Percentiles rank a stretch among this genome's conserved stretches.
Evolutionary conservation across 345 rosid species (phyloP).

Genomic region (Gossypium ekmanianum): DNA sequence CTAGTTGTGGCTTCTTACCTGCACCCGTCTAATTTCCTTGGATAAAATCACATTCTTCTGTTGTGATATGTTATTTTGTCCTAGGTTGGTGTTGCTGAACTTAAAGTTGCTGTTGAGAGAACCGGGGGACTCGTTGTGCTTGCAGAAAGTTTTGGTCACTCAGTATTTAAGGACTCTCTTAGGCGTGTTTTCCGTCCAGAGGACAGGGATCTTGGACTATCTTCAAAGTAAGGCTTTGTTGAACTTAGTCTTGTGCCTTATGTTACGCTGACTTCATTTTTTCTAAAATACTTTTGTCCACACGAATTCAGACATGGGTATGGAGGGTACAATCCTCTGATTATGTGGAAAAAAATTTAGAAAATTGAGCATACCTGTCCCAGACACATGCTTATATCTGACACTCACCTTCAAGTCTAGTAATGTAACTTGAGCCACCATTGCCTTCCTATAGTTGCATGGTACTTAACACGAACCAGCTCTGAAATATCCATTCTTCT

Average conservation of each 20-base stretch:
- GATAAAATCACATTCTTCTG: constrained; percentile 10
- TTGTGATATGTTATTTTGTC: constrained; percentile 1
- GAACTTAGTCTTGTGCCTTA: constrained; percentile 11
- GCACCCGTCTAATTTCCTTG: neutral
- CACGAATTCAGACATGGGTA: neutral
- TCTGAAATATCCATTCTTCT: neutral
- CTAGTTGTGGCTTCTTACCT: neutral
- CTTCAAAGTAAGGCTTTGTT: constrained; percentile 71
- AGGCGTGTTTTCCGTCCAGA: constrained; percentile 67
- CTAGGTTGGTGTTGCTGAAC: constrained; percentile 93
- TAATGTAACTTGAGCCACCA: neutral
- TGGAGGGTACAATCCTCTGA: neutral
- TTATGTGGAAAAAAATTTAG: neutral
- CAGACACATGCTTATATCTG: neutral
- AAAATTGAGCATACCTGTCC: neutral
- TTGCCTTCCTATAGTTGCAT: neutral
- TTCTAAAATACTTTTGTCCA: neutral
- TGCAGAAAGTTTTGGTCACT: constrained; percentile 96
- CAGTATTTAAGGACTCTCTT: constrained; percentile 84
- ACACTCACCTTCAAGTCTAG: neutral
- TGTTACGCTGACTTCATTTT: neutral
- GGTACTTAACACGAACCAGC: neutral
- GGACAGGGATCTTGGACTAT: constrained; percentile 74
- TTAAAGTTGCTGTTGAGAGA: constrained; percentile 89
- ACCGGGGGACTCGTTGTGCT: constrained; percentile 96